These are phyloP conservation scores for Populus davidiana DNA, from an alignment of 345 rosid species.

Conservation along the genomic window DNA sequence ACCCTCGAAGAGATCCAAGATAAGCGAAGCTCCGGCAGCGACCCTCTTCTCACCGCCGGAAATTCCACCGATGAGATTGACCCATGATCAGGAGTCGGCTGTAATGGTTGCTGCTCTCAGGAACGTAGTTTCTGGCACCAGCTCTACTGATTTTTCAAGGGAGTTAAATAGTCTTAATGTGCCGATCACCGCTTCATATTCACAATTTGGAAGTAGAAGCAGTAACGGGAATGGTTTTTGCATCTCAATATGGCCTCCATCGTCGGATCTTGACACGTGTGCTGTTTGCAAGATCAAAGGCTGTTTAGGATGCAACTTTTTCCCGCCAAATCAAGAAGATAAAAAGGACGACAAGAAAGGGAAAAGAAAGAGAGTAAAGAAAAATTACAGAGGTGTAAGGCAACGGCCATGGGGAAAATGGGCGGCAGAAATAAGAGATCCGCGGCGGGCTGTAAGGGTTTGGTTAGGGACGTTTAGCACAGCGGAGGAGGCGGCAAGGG, in stretches of 20 bases:
- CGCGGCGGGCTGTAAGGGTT: conserved; percentile 65
- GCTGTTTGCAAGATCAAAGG: conserved; percentile 56
- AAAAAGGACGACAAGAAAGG: conserved; percentile 3
- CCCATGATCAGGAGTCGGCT: conserved; percentile 57
- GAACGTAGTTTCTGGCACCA: conserved; percentile 34
- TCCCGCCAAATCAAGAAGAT: conserved; percentile 51
- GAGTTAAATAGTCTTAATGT: not conserved
- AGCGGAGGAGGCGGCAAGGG: conserved; percentile 89
- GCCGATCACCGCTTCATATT: not conserved
- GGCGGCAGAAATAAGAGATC: conserved; percentile 97
- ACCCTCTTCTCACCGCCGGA: not conserved
- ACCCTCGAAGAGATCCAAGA: conserved; percentile 29
- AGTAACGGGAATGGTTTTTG: too few species aligned
- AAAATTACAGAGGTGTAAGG: conserved; percentile 89
- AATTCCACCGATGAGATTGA: conserved; percentile 26
- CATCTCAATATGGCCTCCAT: conserved; percentile 16
- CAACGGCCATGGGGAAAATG: conserved; percentile 99
- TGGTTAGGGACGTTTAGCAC: conserved; percentile 95
- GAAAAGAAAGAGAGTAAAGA: conserved; percentile 44
- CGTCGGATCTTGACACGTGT: conserved; percentile 53
- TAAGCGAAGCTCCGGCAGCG: conserved; percentile 6
- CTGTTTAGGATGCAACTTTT: conserved; percentile 73
- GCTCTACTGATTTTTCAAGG: not conserved
- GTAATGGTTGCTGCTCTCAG: conserved; percentile 58
- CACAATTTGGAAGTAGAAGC: not conserved